Conservation (phyloP, 2,329 filamentous ascomycete species). For the Fusarium temperatum region DNA sequence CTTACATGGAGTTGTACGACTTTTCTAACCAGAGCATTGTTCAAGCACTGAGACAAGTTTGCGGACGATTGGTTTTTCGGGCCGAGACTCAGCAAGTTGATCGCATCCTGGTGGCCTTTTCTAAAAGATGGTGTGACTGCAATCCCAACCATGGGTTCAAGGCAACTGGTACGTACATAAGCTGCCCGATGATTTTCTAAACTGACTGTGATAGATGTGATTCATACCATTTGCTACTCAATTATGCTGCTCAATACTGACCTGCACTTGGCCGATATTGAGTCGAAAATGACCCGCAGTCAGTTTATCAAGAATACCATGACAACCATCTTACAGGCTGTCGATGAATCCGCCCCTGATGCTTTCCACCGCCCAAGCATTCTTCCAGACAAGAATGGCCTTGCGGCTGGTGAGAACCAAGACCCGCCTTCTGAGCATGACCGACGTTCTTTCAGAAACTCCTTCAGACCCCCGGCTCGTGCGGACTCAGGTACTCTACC, state of each 20-base stretch:
- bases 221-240: conserved; percentile 97
- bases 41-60: conserved; percentile 79
- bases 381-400: conserved; percentile 55
- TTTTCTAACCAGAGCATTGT: conserved; percentile 85
- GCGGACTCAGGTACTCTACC: conserved; percentile 52
- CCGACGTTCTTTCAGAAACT: conserved; percentile 54
- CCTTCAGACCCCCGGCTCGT: conserved; percentile 61
- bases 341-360: conserved; percentile 75
- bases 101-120: conserved; percentile 89
- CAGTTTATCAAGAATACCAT: conserved; percentile 98
- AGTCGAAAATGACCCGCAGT: conserved; percentile 92
- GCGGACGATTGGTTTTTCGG: conserved; percentile 81
- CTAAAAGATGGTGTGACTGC: conserved; percentile 90
- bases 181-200: not conserved
- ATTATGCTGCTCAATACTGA: conserved; percentile 96
- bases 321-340: conserved; percentile 82
- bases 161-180: conserved; percentile 70
- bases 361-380: conserved; percentile 69
- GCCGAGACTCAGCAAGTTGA: conserved; percentile 98
- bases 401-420: conserved; percentile 47
- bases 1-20: conserved; percentile 94
- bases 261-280: conserved; percentile 92
- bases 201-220: conserved; percentile 73
- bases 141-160: conserved; percentile 96
- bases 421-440: conserved; percentile 50